Evolutionary conservation across 306 rosid genomes (phyloP).

Genomic region (Vicia villosa): DNA sequence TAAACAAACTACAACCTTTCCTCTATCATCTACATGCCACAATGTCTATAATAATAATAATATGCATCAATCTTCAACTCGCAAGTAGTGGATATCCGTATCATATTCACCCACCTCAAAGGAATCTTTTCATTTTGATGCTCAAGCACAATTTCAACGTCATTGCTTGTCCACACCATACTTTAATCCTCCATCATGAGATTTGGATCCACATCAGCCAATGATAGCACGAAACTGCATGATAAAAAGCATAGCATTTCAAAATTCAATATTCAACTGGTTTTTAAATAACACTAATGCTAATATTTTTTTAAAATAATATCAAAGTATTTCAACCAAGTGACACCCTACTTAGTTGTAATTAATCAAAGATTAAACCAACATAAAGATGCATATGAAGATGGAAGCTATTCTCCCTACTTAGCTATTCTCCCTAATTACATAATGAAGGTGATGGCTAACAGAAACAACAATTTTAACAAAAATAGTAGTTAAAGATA

Average conservation of each 20-base stretch:
- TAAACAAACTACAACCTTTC: conserved; percentile 27
- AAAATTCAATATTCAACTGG: conserved; percentile 30
- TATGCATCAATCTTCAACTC: not conserved
- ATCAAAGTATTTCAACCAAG: conserved; percentile 14
- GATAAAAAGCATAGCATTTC: conserved; percentile 27
- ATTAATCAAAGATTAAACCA: no score
- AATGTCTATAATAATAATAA: not conserved
- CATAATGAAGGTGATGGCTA: no score
- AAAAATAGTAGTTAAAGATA: no score
- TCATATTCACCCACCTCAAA: conserved; percentile 68
- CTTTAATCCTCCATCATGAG: conserved; percentile 98
- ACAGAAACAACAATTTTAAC: no score
- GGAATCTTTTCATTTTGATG: conserved; percentile 88
- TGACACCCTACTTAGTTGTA: conserved; percentile 4
- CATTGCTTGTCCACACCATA: conserved; percentile 92
- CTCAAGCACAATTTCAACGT: conserved; percentile 91
- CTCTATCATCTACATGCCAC: conserved; percentile 8
- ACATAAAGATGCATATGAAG: no score
- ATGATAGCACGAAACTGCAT: conserved; percentile 84
- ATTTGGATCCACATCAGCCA: conserved; percentile 89
- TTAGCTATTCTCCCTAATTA: no score
- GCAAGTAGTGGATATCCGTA: conserved; percentile 28
- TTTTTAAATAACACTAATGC: conserved; percentile 19
- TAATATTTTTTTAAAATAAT: conserved; percentile 14
- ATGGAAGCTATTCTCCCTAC: no score